Conservation (phyloP, 2,329 filamentous ascomycete genomes). For the Fusarium nelsonii region DNA sequence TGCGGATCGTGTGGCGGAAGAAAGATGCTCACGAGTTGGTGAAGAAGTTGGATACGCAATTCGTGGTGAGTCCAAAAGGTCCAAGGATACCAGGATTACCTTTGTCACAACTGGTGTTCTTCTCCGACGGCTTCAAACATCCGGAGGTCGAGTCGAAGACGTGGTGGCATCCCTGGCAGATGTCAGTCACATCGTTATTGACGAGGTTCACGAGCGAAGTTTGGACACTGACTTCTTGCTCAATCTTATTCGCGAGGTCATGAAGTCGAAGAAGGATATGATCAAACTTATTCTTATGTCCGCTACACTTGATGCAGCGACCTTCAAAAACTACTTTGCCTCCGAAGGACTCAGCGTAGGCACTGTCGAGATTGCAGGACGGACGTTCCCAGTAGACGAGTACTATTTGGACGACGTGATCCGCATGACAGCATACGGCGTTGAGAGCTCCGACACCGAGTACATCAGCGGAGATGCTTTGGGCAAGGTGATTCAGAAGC, state of each 20-base stretch:
- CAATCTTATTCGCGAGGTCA: conserved; percentile 86
- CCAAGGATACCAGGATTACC: conserved; percentile 87
- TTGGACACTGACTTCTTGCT: conserved; percentile 98
- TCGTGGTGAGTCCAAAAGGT: conserved; percentile 88
- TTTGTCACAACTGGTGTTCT: conserved; percentile 99
- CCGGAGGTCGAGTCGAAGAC: conserved; percentile 82
- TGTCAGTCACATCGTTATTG: conserved; percentile 93
- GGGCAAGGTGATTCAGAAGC: conserved; percentile 76
- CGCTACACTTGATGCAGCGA: conserved; percentile 89
- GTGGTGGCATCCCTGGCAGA: conserved; percentile 85
- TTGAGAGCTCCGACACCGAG: conserved; percentile 61
- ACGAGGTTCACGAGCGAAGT: conserved; percentile 96
- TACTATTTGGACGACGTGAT: conserved; percentile 93
- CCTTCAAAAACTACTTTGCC: conserved; percentile 70
- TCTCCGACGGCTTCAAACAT: conserved; percentile 90
- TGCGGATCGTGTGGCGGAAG: conserved; percentile 93
- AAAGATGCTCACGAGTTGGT: conserved; percentile 85
- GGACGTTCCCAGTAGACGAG: conserved; percentile 89
- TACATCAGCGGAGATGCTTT: conserved; percentile 67
- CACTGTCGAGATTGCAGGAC: conserved; percentile 89
- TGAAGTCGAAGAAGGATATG: conserved; percentile 83
- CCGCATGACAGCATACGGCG: conserved; percentile 82
- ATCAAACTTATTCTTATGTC: conserved; percentile 99
- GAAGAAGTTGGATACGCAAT: conserved; percentile 95
- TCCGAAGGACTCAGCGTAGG: conserved; percentile 72